Evolutionary conservation across 2,329 filamentous ascomycete genomes (phyloP), one percentile per base, ranked within the genome.

Genomic region (Cryoendolithus antarcticus): DNA sequence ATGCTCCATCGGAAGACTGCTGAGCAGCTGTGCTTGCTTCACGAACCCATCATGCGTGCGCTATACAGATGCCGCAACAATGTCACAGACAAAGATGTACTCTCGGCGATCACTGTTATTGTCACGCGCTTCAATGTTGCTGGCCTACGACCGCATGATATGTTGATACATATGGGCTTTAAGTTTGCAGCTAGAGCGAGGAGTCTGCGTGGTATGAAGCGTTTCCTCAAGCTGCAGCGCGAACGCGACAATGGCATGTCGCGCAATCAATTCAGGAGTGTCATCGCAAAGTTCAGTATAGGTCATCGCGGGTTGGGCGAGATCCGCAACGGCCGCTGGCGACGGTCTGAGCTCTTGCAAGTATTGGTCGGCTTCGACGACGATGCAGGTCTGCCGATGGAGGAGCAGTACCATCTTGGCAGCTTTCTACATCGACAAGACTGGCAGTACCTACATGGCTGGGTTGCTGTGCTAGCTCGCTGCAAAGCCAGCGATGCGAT

Each of bases 251-350:
- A 44, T 10, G 30, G 11, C 4, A 51, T 61, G 37, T 44, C 44
- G 3, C 45, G 40, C 32, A 52, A 51, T 27, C 32, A 55, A 13
- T 62, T 60, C 39, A 50, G 57, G 8, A 47, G 48, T 32, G 48
- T 58, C 21, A 54, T 61, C 33, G 59, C 59, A 7, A 62, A 62
- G 36, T 61, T 50, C 44, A 57, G 53, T n/a, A 58, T 62, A 37
- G 58, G 59, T 1, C 42, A 47, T 24, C 45, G 55, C 4, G 58
- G 59, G 3, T 42, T 57, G 10, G 59, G 59, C 15, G 59, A 61
- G 43, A 59, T 62, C 11, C 47, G 59, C 1, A 62, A 62, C 31
- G 59, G 59, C 2, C 49, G 56, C 8, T 62, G 59, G 59, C 47
- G 43, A 31, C 45, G 51, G 34, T 30, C 42, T 3, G 55, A 61